A percentile compares a stretch with the other conserved stretches of the same genome.
phyloP scores from a whole-genome alignment of 768 basidiomycete species.

The Pholiota conissans region DNA sequence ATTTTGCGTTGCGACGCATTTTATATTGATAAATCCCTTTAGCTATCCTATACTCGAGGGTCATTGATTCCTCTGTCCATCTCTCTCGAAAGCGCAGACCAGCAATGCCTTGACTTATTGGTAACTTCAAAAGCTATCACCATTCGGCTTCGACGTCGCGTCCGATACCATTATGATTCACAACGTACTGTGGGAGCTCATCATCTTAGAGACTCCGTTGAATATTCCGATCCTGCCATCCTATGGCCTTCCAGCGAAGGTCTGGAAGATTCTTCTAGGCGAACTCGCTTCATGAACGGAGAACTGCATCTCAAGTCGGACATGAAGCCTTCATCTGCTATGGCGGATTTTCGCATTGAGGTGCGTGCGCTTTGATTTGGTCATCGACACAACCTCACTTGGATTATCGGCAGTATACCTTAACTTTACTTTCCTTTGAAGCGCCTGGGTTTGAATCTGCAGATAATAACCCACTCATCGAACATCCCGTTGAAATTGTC shows the following conservation, averaged over 20 bases:
- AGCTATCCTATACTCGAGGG: slow-evolving; percentile 44
- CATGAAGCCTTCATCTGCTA: slow-evolving; percentile 35
- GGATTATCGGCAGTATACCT: slow-evolving; percentile 33
- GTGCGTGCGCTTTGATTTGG: slow-evolving; percentile 24
- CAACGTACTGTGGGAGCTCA: slow-evolving; percentile 8
- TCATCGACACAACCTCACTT: not conserved
- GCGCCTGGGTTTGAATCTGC: slow-evolving; percentile 26
- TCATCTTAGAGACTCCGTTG: slow-evolving; percentile 12
- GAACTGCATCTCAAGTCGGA: slow-evolving; percentile 36
- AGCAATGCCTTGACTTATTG: slow-evolving; percentile 35
- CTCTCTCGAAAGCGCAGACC: slow-evolving; percentile 30
- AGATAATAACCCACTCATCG: slow-evolving; percentile 24
- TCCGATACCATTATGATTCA: slow-evolving; percentile 14
- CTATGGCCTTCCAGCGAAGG: slow-evolving; percentile 20
- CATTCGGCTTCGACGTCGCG: slow-evolving; percentile 22
- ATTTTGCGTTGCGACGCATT: not conserved
- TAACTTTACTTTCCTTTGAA: slow-evolving; percentile 37
- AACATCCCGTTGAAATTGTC: slow-evolving; percentile 33
- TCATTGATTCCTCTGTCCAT: slow-evolving; percentile 38
- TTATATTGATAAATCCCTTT: not conserved
- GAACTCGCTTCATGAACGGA: slow-evolving; percentile 29
- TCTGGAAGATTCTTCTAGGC: slow-evolving; percentile 25
- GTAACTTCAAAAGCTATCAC: slow-evolving; percentile 32
- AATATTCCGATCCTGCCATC: slow-evolving; percentile 16
- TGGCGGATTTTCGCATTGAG: slow-evolving; percentile 39